phyloP scores from a whole-genome alignment of 2,329 filamentous ascomycete genomes.

The Aotearoamyces nothofagi region DNA sequence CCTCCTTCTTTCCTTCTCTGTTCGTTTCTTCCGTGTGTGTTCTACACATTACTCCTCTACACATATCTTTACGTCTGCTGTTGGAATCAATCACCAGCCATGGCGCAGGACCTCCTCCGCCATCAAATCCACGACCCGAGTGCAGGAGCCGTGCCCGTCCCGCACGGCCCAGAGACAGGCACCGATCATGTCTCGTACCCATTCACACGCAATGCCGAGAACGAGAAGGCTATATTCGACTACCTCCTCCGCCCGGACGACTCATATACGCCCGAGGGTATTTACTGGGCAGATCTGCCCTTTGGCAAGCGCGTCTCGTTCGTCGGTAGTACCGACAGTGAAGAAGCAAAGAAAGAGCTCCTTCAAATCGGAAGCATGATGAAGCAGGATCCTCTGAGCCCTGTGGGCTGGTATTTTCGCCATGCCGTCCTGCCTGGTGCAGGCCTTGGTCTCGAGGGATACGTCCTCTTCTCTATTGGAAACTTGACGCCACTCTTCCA shows the following conservation, averaged over 20 bases:
- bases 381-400: constrained; percentile 73
- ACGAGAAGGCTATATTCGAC: constrained; percentile 52
- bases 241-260: constrained; percentile 78
- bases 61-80: no score
- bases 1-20: no score
- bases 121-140: constrained; percentile 15
- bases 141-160: constrained; percentile 12
- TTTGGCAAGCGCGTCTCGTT: constrained; percentile 57
- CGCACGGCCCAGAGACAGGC: constrained; percentile 19
- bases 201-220: constrained; percentile 5
- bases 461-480: constrained; percentile 12
- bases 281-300: constrained; percentile 87
- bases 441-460: constrained; percentile 78
- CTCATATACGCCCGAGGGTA: constrained; percentile 65
- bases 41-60: no score
- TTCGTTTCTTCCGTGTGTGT: no score
- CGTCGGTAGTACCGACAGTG: constrained; percentile 55
- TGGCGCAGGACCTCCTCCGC: constrained; percentile 11
- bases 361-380: constrained; percentile 58
- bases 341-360: constrained; percentile 56
- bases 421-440: constrained; percentile 89
- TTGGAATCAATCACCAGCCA: no score
- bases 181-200: constrained; percentile 11
- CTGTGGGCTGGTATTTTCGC: constrained; percentile 72
- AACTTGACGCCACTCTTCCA: constrained; percentile 62